These are phyloP conservation scores for Colletotrichum sp. DNA, from an alignment of 2,329 filamentous ascomycete species.

Conservation along the genomic window DNA sequence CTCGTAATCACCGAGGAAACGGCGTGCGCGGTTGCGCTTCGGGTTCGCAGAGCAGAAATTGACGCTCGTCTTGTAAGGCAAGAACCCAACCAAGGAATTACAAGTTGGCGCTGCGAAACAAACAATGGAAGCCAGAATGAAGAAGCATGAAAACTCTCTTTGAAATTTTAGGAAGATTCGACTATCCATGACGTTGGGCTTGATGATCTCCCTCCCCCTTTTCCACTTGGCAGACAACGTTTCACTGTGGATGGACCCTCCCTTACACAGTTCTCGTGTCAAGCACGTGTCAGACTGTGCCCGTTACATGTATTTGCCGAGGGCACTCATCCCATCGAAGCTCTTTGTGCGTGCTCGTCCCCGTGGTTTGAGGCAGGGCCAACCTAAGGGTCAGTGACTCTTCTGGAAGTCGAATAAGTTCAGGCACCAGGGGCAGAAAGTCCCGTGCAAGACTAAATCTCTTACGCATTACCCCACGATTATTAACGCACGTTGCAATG, in stretches of 20 bases:
- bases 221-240: background rate
- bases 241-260: background rate
- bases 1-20: background rate
- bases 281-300: background rate
- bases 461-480: background rate
- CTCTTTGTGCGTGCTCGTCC: background rate
- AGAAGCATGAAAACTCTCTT: background rate
- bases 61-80: background rate
- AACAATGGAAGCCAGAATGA: background rate
- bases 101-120: background rate
- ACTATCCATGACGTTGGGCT: background rate
- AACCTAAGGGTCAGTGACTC: background rate
- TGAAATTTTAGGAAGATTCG: background rate
- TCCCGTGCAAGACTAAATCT: background rate
- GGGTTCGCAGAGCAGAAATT: background rate
- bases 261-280: background rate
- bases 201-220: background rate
- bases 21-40: background rate
- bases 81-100: background rate
- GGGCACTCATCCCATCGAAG: background rate
- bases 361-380: background rate
- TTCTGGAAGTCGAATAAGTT: background rate
- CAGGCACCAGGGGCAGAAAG: background rate
- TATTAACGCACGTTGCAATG: background rate
- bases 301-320: background rate